These are phyloP conservation scores for Polyporus tsugae DNA, from an alignment of 1,284 basidiomycete genomes.

Conservation along the genomic window DNA sequence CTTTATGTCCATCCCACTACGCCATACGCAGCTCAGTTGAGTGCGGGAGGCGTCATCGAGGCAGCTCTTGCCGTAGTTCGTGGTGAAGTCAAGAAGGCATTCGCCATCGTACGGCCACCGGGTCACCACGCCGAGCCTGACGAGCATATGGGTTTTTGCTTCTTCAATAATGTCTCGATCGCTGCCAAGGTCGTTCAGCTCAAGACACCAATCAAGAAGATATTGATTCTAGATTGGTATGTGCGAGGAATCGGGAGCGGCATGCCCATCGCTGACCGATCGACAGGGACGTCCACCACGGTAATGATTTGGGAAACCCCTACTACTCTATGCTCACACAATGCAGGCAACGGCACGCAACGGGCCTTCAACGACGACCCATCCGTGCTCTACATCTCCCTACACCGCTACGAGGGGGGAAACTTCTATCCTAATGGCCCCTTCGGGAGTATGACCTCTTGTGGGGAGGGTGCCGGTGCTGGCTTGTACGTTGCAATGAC, in stretches of 20 bases:
- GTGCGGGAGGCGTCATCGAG: conserved; percentile 95
- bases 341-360: conserved; percentile 92
- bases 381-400: conserved; percentile 92
- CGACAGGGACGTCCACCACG: conserved; percentile 96
- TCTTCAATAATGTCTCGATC: conserved; percentile 98
- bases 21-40: conserved; percentile 85
- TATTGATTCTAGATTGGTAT: conserved; percentile 96
- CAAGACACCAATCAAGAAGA: conserved; percentile 73
- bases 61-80: conserved; percentile 89
- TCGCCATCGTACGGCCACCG: conserved; percentile 96
- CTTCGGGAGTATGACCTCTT: conserved; percentile 87
- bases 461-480: conserved; percentile 83
- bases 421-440: conserved; percentile 93
- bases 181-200: conserved; percentile 85
- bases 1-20: conserved; percentile 93
- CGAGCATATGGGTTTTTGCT: conserved; percentile 98
- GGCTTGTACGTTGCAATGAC: conserved; percentile 65
- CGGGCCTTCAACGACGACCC: conserved; percentile 93
- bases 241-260: conserved; percentile 40
- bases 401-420: conserved; percentile 95
- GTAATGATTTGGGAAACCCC: conserved; percentile 49
- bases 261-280: conserved; percentile 16
- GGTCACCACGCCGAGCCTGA: conserved; percentile 99
- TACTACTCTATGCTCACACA: conserved; percentile 4
- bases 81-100: conserved; percentile 84